Conservation (phyloP, 208 protist genomes). For the Trypanosoma platydactyli region DNA sequence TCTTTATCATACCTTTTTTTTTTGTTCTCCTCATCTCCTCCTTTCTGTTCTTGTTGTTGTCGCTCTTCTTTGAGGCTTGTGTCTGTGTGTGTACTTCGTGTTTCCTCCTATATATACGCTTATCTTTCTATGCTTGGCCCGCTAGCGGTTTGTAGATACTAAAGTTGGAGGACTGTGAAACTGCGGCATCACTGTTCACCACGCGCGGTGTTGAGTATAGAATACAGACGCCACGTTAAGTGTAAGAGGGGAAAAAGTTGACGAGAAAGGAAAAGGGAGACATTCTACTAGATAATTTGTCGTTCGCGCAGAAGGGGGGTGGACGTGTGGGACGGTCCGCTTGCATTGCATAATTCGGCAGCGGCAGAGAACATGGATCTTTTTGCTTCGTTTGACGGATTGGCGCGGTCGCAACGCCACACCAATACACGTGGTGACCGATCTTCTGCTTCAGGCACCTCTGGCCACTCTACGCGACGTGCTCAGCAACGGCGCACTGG, state of each 20-base stretch:
- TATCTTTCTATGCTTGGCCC: slow-evolving; percentile 12
- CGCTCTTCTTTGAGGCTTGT: not conserved
- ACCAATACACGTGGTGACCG: not conserved
- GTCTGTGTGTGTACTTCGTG: slow-evolving; percentile 13
- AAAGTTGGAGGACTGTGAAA: too few species aligned
- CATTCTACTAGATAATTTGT: not conserved
- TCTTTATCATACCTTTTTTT: too few species aligned
- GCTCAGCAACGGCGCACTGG: slow-evolving; percentile 8
- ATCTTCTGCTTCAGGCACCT: slow-evolving; percentile 17
- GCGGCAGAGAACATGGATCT: slow-evolving; percentile 31
- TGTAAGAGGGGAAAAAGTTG: not conserved
- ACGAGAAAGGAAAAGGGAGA: not conserved
- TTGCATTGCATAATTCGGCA: too few species aligned
- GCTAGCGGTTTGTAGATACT: too few species aligned
- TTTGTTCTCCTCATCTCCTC: not conserved
- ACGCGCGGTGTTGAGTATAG: slow-evolving; percentile 22
- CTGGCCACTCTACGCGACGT: not conserved
- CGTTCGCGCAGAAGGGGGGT: too few species aligned
- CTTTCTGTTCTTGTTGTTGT: not conserved
- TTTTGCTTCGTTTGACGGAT: slow-evolving; percentile 26
- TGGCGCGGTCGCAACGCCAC: not conserved
- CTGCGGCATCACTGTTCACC: too few species aligned
- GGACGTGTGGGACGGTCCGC: too few species aligned
- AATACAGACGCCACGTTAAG: not conserved
- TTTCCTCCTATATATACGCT: too few species aligned